A percentile compares a stretch with the other conserved stretches of the same genome.
Conservation (phyloP, 192 early-diverging fungal genomes). For the Linnemannia exigua region DNA sequence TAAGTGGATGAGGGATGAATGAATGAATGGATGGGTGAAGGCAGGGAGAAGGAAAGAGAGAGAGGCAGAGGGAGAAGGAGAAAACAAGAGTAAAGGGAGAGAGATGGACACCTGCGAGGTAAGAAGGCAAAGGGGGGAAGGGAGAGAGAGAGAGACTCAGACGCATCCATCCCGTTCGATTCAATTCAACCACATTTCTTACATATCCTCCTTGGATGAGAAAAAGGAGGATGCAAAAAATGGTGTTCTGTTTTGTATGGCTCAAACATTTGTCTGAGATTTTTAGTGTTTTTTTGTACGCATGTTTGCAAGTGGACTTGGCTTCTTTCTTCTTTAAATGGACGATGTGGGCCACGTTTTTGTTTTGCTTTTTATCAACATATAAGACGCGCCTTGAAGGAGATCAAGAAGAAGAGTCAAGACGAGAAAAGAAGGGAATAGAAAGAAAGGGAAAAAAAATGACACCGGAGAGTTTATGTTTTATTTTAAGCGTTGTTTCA, state of each 20-base stretch:
- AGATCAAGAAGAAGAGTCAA: not conserved
- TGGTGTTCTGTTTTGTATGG: too few species aligned
- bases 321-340: not conserved
- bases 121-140: too few species aligned
- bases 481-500: not conserved
- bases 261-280: not conserved
- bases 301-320: not conserved
- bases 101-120: too few species aligned
- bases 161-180: not conserved
- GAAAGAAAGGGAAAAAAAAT: not conserved
- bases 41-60: not conserved
- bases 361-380: not conserved
- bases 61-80: not conserved
- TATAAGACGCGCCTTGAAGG: not conserved
- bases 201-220: not conserved
- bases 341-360: not conserved
- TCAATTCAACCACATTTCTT: not conserved
- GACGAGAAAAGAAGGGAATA: too few species aligned
- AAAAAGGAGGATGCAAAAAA: not conserved
- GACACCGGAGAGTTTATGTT: not conserved
- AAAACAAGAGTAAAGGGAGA: not conserved
- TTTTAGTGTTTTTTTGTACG: not conserved
- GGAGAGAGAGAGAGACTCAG: not conserved
- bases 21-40: not conserved
- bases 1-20: not conserved